Evolutionary conservation across 441 rosid genomes (phyloP), one percentile per base, ranked within the genome.

Genomic region (Biscutella laevigata): DNA sequence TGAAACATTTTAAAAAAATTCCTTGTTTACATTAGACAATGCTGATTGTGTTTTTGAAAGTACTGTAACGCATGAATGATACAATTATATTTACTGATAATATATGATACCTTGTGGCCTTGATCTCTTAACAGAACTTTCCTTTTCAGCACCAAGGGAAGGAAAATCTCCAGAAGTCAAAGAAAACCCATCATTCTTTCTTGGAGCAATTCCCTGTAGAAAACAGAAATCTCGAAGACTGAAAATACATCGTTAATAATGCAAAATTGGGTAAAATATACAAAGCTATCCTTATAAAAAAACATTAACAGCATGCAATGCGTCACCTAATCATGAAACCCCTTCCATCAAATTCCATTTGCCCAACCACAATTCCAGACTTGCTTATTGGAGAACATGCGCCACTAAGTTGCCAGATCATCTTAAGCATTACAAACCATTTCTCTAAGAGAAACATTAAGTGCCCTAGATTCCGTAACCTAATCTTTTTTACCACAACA

Each of bases 161-260:
- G 99, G 99, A 69, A 94, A 94, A 75, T 94, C 99, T 61, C 96
- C 95, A 46, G 96, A 75, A 52, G 83, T 70, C 67, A 85, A 74
- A 53, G 97, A 81, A 79, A 94, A 94, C 36, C 76, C 83, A 49
- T 79, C 95, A 48, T 69, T 79, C 77, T 80, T 84, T 36, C 74
- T 66, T 38, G 81, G 76, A 62, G 69, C 26, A 32, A 65, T 52
- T 62, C 87, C 94, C 99, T 94, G 81, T 71, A 69, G 6, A 52
- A 59, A 64, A 51, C 32, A 32, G 60, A 56, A 34, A 24, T 44
- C 29, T 24, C 8, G 19, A 48, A 46, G 53, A 51, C 5, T 5
- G 29, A 30, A 41, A 19, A 40, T 10, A 56, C 26, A 34, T 15
- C 5, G 4, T 12, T 36, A 2, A 28, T 13, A 15, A 49, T 48